Base-by-base conservation (phyloP, 441 rosid genomes). In the Gossypium laxum region DNA sequence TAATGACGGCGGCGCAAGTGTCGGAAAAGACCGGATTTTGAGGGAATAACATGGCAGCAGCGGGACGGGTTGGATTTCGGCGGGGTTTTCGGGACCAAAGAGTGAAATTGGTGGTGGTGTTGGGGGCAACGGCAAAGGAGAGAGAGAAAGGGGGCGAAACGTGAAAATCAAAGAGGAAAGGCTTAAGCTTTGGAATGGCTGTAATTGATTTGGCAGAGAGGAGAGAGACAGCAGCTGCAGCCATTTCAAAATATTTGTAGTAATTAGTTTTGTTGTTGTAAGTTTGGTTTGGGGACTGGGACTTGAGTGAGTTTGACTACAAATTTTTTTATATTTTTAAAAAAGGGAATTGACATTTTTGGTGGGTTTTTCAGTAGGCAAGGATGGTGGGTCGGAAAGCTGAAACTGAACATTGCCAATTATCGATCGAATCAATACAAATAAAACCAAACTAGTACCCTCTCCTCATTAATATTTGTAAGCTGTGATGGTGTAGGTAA, bases 21-120 rank as follows among this genome's bases (percentile, higher is more conserved):
- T 93, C 91, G 67, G 97, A 85, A 38, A 85, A 67, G 1, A 89
- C 69, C 10, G 92, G 86, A 18, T 81, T 71, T 10, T 55, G 79
- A 17, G 78, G 90, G 8, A 89, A 80, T 81, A 77, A 30, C 83
- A 81, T 81, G 58, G 84, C 61, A 12, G 61, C 83, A 21, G 86
- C 74, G 10, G 66, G 57, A 47, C 82, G 0, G 22, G 68, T 60
- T 7, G 67, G 75, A 48, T 72, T 51, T 72, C 64, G 80, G 22
- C 74, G 73, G 45, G 64, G 69, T 56, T 67, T 59, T 24, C 32
- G 77, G 51, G 41, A 0, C n/a, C 70, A 75, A 22, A 74, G 32
- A 26, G 30, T 72, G 69, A 11, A 60, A 22, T 14, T 28, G 26
- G 12, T 47, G 61, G 26, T 3, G 18, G n/a, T 50, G 10, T 14